Evolutionary conservation across 1,284 basidiomycete species (phyloP), one percentile per base, ranked within the genome.

Genomic region (Mycena citricolor): DNA sequence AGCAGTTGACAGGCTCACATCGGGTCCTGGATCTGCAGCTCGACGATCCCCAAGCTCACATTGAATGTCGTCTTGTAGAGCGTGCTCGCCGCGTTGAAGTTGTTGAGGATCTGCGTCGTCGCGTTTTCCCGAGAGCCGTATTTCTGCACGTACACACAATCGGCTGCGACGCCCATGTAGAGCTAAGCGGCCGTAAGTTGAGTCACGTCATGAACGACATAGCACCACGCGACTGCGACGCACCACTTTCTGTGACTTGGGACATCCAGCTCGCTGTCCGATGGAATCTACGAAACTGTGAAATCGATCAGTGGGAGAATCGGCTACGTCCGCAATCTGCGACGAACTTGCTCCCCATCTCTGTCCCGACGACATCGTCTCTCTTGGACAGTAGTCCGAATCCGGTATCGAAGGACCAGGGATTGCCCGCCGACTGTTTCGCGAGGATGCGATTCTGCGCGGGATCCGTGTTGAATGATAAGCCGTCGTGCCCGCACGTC

Each of bases 31-130:
- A 90, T 76, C 55, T 83, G 75, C 35, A 91, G 70, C 59, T 91
- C 84, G 41, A 90, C 73, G 33, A 94, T 90, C 5, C 90, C 91
- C 23, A 97, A 73, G 47, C 85, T 87, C 56, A 94, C 74, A 57
- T 92, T 93, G 71, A 94, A 94, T 0, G 87, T 90, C 5, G 69
- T 65, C 73, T 85, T 86, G 69, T 93, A 95, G 24, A 94, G 65
- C 1, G 80, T 76, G 43, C 83, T 88, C 35, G 88, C 87, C 19
- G 77, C 77, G 63, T 90, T 90, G 79, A 81, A 89, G 57, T 85
- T 78, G 49, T 71, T 88, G 44, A 94, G 65, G 42, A 94, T 90
- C 57, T 86, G 82, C 24, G 67, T 73, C 11, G 86, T 82, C 1
- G 90, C 89, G 47, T 79, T 81, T 25, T 77, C 69, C 51, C 73